Conservation (phyloP, 2,329 filamentous ascomycete species). For the Hypoxylon sp. region DNA sequence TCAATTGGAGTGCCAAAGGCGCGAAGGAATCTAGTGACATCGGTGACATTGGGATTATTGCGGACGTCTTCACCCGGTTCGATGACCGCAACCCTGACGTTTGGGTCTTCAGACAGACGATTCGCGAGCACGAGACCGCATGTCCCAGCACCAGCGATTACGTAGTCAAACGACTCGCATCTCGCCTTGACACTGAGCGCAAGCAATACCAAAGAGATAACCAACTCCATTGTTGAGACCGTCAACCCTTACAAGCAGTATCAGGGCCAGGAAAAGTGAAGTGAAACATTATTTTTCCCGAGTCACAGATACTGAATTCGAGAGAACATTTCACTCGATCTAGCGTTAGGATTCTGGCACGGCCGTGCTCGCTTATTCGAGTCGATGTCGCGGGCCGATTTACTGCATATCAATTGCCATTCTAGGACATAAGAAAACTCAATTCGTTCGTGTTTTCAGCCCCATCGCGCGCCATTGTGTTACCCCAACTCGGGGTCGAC, state of each 20-base stretch:
- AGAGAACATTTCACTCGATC: constrained; percentile 4
- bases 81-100: constrained; percentile 55
- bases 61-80: constrained; percentile 57
- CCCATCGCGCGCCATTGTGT: constrained; percentile 15
- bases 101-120: constrained; percentile 55
- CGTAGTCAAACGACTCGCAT: constrained; percentile 55
- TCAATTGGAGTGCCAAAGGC: constrained; percentile 53
- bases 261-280: constrained; percentile 7
- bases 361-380: constrained; percentile 17
- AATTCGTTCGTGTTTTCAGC: constrained; percentile 28
- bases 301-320: constrained; percentile 5
- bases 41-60: constrained; percentile 54
- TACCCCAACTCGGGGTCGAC: constrained; percentile 7
- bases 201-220: constrained; percentile 21
- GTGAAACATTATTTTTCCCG: neutral
- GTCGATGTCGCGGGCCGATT: constrained; percentile 31
- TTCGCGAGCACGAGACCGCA: constrained; percentile 57
- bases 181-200: constrained; percentile 15
- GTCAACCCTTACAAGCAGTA: neutral
- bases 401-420: constrained; percentile 26
- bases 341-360: neutral
- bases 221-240: constrained; percentile 26
- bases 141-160: constrained; percentile 58
- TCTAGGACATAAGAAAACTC: constrained; percentile 9
- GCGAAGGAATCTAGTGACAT: constrained; percentile 49